phyloP scores from a whole-genome alignment of 192 early-diverging fungal genomes.

The Podila horticola region DNA sequence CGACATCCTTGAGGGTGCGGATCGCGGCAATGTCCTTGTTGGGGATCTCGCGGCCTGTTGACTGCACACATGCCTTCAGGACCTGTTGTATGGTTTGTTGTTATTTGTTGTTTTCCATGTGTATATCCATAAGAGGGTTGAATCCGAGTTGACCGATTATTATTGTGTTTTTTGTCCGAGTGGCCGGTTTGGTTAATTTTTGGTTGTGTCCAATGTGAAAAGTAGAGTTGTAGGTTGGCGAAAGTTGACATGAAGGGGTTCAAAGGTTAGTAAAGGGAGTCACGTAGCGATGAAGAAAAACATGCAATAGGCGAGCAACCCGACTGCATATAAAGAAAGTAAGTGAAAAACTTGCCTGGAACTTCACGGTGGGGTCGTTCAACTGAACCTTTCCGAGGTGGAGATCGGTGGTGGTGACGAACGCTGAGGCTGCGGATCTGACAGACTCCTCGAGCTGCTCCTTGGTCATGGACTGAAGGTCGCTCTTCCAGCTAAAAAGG shows the following conservation, averaged over 20 bases:
- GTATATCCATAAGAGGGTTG: neutral
- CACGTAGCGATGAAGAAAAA: neutral
- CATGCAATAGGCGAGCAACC: no score
- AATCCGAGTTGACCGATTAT: no score
- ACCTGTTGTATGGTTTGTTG: conserved; percentile 25
- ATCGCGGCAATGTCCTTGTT: conserved; percentile 40
- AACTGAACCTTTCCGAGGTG: conserved; percentile 20
- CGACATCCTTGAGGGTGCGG: conserved; percentile 34
- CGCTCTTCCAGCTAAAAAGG: conserved; percentile 46
- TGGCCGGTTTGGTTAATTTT: no score
- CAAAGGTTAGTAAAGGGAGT: neutral
- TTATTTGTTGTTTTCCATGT: neutral
- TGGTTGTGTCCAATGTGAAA: no score
- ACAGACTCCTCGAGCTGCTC: conserved; percentile 31
- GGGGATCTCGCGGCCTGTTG: conserved; percentile 44
- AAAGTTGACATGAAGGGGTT: neutral
- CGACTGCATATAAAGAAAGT: neutral
- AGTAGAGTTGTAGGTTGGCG: no score
- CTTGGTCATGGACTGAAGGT: conserved; percentile 16
- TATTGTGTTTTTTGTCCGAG: no score
- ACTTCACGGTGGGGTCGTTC: conserved; percentile 33
- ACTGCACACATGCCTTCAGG: conserved; percentile 38
- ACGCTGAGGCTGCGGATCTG: conserved; percentile 35
- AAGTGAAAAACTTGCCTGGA: conserved; percentile 25
- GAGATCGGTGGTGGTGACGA: conserved; percentile 14